These are phyloP conservation scores for Periconia macrospinosa DNA, from an alignment of 2,329 filamentous ascomycete species.

Conservation along the genomic window DNA sequence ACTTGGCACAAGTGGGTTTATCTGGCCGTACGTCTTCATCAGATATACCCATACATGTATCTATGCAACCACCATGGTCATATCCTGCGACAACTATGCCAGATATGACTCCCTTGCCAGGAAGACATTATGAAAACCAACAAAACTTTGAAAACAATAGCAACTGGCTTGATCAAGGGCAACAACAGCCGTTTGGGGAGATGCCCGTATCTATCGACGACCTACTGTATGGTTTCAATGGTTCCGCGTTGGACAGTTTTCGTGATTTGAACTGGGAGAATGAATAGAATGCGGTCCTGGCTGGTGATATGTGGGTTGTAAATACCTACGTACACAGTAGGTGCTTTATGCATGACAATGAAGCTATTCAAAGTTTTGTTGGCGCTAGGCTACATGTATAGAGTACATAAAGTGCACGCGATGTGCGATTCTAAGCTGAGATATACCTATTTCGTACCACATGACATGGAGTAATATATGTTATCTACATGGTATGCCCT, in stretches of 20 bases:
- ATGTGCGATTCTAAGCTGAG: too few species aligned
- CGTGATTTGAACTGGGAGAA: constrained; percentile 19
- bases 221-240: constrained; percentile 28
- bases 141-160: constrained; percentile 14
- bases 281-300: too few species aligned
- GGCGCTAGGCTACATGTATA: too few species aligned
- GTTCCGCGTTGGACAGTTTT: constrained; percentile 27
- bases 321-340: too few species aligned
- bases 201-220: constrained; percentile 23
- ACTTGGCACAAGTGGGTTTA: constrained; percentile 9
- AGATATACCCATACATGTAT: neutral
- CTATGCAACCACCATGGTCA: constrained; percentile 9
- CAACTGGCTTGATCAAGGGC: constrained; percentile 11
- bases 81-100: constrained; percentile 4
- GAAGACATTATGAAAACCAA: constrained; percentile 1
- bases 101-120: neutral
- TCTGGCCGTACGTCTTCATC: constrained; percentile 6
- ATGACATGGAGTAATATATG: too few species aligned
- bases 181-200: constrained; percentile 17
- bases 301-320: too few species aligned
- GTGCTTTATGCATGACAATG: too few species aligned
- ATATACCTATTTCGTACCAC: too few species aligned
- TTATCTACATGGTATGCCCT: too few species aligned
- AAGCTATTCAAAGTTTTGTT: too few species aligned
- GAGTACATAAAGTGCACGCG: too few species aligned